Base-by-base conservation (phyloP, 768 basidiomycete species). In the Russula dissimulans region DNA sequence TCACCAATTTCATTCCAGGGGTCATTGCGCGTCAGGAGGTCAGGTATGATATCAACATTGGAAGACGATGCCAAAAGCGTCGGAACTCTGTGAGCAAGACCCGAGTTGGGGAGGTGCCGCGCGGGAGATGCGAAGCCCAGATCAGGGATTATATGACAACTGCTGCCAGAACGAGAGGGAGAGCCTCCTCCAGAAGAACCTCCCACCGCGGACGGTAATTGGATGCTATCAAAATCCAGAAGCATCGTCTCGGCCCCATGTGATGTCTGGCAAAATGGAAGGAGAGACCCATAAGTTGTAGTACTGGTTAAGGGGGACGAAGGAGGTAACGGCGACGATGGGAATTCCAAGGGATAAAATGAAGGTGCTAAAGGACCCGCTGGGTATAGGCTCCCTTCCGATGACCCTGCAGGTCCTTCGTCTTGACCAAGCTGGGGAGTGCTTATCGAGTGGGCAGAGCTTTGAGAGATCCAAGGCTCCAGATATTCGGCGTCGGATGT, bases 1-100 rank as follows among this genome's bases (percentile, higher is more conserved):
- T 60, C 46, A 3, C 65, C 65, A 15, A 65, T 65, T 18, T 46
- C 54, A 32, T 64, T 65, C 65, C 65, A 65, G 18, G 65, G 62
- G 29, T 65, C 46, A 14, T 41, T 18, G 14, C n/a, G 42, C 34
- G 17, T 22, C 14, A 65, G 54, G 31, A 65, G 43, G 7, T 55
- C 46, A 18, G 49, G 52, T 15, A 64, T 48, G 34, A 56, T 36
- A 50, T 65, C 51, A n/a, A 34, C 61, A 31, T 53, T 48, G 15
- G 50, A 56, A 32, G 22, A 29, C 6, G 60, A 22, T 11, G 43
- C n/a, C n/a, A n/a, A 46, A 49, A 41, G 39, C 3, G 10, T 14
- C 10, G 44, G 45, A 29, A 43, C 38, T 14, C 42, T 29, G 44
- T 50, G 43, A 29, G 18, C 17, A 44, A 14, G 6, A 36, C 26